These are phyloP conservation scores for Pichia sp. DNA, from an alignment of 1,139 yeast species.

Conservation along the genomic window DNA sequence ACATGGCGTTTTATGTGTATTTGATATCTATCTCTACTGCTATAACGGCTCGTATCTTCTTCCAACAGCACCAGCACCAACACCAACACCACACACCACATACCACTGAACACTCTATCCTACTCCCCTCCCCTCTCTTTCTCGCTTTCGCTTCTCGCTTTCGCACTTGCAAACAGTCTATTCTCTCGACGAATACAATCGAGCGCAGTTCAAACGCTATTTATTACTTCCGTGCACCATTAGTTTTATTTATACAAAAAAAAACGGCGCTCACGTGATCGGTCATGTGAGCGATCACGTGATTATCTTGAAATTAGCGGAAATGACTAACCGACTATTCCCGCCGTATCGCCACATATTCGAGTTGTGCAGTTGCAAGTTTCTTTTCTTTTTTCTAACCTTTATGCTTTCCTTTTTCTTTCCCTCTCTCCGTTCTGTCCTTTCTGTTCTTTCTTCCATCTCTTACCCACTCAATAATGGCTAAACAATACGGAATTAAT, in stretches of 20 bases:
- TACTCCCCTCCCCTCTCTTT: neutral
- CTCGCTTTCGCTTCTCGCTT: too few relatives aligned
- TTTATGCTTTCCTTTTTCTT: too few relatives aligned
- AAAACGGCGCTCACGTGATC: too few relatives aligned
- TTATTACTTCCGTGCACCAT: neutral
- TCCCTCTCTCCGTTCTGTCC: neutral
- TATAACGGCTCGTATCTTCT: too few relatives aligned
- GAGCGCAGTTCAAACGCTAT: neutral
- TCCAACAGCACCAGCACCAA: too few relatives aligned
- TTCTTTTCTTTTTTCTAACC: too few relatives aligned
- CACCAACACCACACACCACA: too few relatives aligned
- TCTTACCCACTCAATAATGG: neutral
- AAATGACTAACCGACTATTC: neutral
- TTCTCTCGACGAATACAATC: slow-evolving; percentile 1
- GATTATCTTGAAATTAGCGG: neutral
- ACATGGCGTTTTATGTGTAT: slow-evolving; percentile 1
- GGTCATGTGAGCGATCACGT: neutral
- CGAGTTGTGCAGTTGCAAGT: too few relatives aligned
- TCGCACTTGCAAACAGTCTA: too few relatives aligned
- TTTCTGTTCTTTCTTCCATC: neutral
- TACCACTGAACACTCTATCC: too few relatives aligned
- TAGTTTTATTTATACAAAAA: too few relatives aligned
- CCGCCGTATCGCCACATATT: too few relatives aligned
- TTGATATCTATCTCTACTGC: neutral
- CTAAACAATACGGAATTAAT: slow-evolving; percentile 40